Conservation (phyloP, 2,329 filamentous ascomycete species). For the Rhinocladiella mackenziei region DNA sequence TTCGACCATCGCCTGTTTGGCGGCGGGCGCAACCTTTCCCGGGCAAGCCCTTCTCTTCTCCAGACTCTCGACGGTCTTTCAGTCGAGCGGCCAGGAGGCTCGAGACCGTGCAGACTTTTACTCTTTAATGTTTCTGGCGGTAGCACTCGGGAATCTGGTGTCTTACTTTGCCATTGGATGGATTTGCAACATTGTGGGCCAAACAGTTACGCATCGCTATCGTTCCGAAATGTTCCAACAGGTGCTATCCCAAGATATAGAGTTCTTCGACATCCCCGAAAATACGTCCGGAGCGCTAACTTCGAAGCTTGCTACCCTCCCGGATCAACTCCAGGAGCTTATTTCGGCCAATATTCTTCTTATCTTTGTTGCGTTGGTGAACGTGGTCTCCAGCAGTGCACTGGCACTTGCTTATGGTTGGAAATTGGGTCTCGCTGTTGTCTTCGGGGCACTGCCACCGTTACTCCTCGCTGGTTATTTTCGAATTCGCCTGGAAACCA, state of each 20-base stretch:
- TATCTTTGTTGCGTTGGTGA: slow-evolving; percentile 47
- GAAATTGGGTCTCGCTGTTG: slow-evolving; percentile 47
- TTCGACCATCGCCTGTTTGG: slow-evolving; percentile 33
- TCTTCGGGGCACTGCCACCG: slow-evolving; percentile 46
- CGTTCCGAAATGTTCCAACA: slow-evolving; percentile 28
- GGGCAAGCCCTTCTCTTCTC: slow-evolving; percentile 44
- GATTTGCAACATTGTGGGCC: slow-evolving; percentile 32
- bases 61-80: slow-evolving; percentile 30
- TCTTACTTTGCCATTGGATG: slow-evolving; percentile 41
- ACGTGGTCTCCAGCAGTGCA: slow-evolving; percentile 45
- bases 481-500: slow-evolving; percentile 49
- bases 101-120: slow-evolving; percentile 40
- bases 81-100: slow-evolving; percentile 23
- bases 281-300: slow-evolving; percentile 34
- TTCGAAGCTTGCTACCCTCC: slow-evolving; percentile 29
- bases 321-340: slow-evolving; percentile 45
- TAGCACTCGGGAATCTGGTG: slow-evolving; percentile 39
- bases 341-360: slow-evolving; percentile 49
- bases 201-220: slow-evolving; percentile 28
- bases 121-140: slow-evolving; percentile 47
- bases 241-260: slow-evolving; percentile 33
- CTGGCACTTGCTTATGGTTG: slow-evolving; percentile 48
- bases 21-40: slow-evolving; percentile 43
- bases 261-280: slow-evolving; percentile 34
- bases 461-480: slow-evolving; percentile 47